A percentile compares a stretch with the other conserved stretches of the same genome.
Conservation (phyloP, 2,329 filamentous ascomycete genomes). For the Aspergillus brunneoviolaceus region DNA sequence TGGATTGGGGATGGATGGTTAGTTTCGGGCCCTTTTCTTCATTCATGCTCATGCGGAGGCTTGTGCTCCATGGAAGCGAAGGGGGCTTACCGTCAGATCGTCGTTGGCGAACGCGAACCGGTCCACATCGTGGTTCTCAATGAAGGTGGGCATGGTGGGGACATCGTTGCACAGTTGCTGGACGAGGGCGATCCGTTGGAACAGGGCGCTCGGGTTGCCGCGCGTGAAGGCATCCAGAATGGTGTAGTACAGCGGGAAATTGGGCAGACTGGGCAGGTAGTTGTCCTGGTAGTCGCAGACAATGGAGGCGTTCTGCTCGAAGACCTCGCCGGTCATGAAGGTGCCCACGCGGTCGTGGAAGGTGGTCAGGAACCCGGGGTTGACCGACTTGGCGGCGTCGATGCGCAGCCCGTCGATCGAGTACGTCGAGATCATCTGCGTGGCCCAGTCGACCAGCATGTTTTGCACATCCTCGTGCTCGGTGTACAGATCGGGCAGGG, state of each 20-base stretch:
- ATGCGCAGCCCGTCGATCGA: slow-evolving; percentile 53
- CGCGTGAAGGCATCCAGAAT: slow-evolving; percentile 36
- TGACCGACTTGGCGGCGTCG: slow-evolving; percentile 51
- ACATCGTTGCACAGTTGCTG: slow-evolving; percentile 40
- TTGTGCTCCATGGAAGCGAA: too few species aligned
- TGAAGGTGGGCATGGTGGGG: slow-evolving; percentile 51
- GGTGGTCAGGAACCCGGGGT: slow-evolving; percentile 41
- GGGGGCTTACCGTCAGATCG: slow-evolving; percentile 41
- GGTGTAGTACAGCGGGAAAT: slow-evolving; percentile 47
- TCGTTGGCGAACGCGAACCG: slow-evolving; percentile 54
- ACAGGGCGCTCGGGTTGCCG: slow-evolving; percentile 31
- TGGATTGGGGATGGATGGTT: slow-evolving; percentile 5
- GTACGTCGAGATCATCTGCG: slow-evolving; percentile 44
- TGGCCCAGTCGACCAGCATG: slow-evolving; percentile 45
- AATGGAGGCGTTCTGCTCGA: slow-evolving; percentile 36
- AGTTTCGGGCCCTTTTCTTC: neutral
- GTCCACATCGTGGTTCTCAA: slow-evolving; percentile 61
- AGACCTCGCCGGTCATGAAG: slow-evolving; percentile 51
- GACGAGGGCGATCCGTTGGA: slow-evolving; percentile 25
- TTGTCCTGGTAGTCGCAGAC: slow-evolving; percentile 44
- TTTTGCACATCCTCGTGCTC: slow-evolving; percentile 42
- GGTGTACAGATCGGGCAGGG: slow-evolving; percentile 50
- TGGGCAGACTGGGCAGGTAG: slow-evolving; percentile 46
- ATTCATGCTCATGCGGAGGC: neutral
- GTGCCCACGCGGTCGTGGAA: slow-evolving; percentile 40